Base-by-base conservation (phyloP, 192 early-diverging fungal genomes). In the Mortierella alpina region DNA sequence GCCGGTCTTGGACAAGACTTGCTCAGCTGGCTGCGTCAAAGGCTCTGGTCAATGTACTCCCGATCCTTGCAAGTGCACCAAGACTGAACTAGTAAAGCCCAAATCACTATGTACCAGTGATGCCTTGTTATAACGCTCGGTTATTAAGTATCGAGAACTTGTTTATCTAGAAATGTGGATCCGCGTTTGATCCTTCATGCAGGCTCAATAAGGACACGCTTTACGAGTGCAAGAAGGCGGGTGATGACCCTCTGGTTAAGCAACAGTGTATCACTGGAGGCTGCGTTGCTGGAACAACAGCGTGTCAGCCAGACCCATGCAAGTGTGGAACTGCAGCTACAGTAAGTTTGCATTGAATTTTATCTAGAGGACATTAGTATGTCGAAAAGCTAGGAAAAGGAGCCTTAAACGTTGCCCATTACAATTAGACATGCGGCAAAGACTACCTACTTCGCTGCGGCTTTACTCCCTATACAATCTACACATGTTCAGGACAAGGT, bases 381-480 rank as follows among this genome's bases (percentile, higher is more conserved):
- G 20, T 9, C 7, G 23, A 2, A 8, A 39, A 41, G 20, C 6
- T 22, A 23, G 57, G 57, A 31, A 31, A 31, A 31, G 3, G 57
- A 7, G 13, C 6, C 8, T 4, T 3, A 10, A 8, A 39, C n/a
- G 7, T 59, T 40, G 57, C 23, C 31, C 6, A n/a, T 59, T 9
- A 59, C 57, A 39, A 58, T 1, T 59, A 69, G 67, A 69, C 67
- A 50, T 60, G 67, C n/a, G 57, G 67, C 46, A 31, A 15, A 40
- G 67, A 59, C 20, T 69, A 59, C n/a, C 41, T 7, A 7, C 13
- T 3, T 20, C 31, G 20, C 15, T 69, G 67, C 8, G 39, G 14
- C 3, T 59, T 59, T 8, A 23, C 23, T 2, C 40, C 31, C 15
- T 42, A 59, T 9, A 46, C 7, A 4, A 51, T 70, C 11, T 70